These are phyloP conservation scores for Claviceps pusilla DNA, from an alignment of 2,329 filamentous ascomycete species.

Conservation along the genomic window DNA sequence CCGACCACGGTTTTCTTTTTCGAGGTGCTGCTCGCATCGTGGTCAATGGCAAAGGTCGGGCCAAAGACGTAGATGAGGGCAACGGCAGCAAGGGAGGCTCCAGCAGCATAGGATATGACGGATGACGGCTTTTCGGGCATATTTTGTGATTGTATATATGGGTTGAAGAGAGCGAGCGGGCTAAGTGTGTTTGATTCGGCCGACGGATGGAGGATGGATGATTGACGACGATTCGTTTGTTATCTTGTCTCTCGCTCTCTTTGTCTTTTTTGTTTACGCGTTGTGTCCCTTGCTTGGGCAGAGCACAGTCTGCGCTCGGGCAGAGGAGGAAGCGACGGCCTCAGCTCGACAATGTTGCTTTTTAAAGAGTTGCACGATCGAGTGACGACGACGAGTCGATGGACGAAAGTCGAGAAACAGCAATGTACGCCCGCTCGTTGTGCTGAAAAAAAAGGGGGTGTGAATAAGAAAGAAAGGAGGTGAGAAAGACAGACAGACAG, in stretches of 20 bases:
- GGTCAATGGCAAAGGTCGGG: conserved; percentile 91
- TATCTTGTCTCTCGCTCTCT: not conserved
- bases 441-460: not conserved
- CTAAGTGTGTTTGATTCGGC: conserved; percentile 4
- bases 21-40: conserved; percentile 45
- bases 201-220: not conserved
- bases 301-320: not conserved
- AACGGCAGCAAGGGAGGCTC: conserved; percentile 84
- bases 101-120: conserved; percentile 76
- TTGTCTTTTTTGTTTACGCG: not conserved
- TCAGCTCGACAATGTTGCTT: not conserved
- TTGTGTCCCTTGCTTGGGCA: not conserved
- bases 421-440: not conserved
- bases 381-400: not conserved
- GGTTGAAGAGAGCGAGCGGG: not conserved
- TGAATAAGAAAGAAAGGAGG: not conserved
- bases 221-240: not conserved
- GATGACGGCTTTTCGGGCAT: conserved; percentile 25
- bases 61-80: conserved; percentile 95
- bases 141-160: not conserved
- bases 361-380: not conserved
- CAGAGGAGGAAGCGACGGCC: no score
- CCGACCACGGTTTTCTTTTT: conserved; percentile 83
- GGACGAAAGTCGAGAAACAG: no score
- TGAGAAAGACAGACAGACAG: no score